These are phyloP conservation scores for Erodium texanum DNA, from an alignment of 441 rosid genomes.

Conservation along the genomic window DNA sequence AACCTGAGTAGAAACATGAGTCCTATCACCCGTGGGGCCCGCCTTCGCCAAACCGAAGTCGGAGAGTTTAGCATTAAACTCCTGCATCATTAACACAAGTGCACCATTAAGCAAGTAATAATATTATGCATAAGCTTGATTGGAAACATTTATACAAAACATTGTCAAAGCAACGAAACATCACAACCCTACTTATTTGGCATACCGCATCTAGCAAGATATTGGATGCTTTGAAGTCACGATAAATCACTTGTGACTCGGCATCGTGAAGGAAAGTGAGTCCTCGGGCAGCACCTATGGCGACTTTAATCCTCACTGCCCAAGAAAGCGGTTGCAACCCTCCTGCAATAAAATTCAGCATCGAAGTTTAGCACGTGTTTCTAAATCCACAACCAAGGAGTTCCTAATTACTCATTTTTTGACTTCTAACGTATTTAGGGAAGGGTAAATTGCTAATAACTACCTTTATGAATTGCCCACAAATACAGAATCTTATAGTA, in stretches of 20 bases:
- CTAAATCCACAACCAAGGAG: too few species aligned
- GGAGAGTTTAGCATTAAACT: conserved; percentile 67
- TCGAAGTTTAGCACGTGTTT: too few species aligned
- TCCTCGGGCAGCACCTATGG: conserved; percentile 58
- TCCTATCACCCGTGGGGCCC: conserved; percentile 85
- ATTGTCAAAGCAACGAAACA: conserved; percentile 7
- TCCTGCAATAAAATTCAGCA: conserved; percentile 27
- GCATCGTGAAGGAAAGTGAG: conserved; percentile 63
- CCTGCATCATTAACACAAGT: conserved; percentile 35
- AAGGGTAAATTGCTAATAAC: too few species aligned
- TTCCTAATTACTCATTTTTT: background rate
- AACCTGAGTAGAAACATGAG: conserved; percentile 76
- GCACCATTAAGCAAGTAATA: too few species aligned
- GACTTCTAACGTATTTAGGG: too few species aligned
- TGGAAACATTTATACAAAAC: background rate
- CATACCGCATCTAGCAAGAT: conserved; percentile 70
- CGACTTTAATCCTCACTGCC: conserved; percentile 54
- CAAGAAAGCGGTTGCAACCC: conserved; percentile 62
- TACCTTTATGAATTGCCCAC: too few species aligned
- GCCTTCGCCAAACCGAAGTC: conserved; percentile 86
- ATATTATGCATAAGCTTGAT: background rate
- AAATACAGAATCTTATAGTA: too few species aligned
- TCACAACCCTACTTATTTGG: conserved; percentile 2
- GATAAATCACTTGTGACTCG: conserved; percentile 64
- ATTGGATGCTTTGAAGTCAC: conserved; percentile 79